phyloP scores from a whole-genome alignment of 2,329 filamentous ascomycete genomes.

The Rhinocladiella similis region DNA sequence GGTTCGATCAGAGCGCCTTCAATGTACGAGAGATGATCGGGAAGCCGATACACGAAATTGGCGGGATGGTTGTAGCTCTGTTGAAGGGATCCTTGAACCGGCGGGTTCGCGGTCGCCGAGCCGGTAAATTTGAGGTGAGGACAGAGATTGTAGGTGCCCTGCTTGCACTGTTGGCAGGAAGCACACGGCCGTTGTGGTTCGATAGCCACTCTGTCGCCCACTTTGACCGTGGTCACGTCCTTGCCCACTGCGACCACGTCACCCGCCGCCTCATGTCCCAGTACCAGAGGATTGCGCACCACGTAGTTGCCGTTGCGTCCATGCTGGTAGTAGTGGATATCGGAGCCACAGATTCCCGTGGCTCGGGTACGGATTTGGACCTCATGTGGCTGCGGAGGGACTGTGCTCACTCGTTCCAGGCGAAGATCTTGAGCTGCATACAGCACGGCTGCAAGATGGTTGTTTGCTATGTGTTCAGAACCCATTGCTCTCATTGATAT shows the following conservation, averaged over 20 bases:
- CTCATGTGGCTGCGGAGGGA: too few species aligned
- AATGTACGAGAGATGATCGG: constrained; percentile 56
- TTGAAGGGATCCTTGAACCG: constrained; percentile 61
- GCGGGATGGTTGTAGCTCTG: constrained; percentile 63
- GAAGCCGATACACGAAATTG: constrained; percentile 57
- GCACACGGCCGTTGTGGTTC: constrained; percentile 67
- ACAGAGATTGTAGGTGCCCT: constrained; percentile 67
- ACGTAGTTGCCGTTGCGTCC: constrained; percentile 64
- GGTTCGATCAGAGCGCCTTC: constrained; percentile 66
- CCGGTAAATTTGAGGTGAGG: constrained; percentile 58
- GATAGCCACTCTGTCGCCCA: constrained; percentile 65
- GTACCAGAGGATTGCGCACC: constrained; percentile 63
- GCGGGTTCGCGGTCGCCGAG: constrained; percentile 53
- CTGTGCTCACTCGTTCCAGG: too few species aligned
- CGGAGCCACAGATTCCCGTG: constrained; percentile 45
- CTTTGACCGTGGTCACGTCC: constrained; percentile 54
- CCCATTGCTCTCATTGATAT: too few species aligned
- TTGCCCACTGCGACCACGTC: constrained; percentile 59
- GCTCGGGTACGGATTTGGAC: background rate
- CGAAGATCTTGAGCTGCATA: too few species aligned
- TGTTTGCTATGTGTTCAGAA: too few species aligned
- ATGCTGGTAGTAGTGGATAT: constrained; percentile 68
- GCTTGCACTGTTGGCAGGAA: constrained; percentile 58
- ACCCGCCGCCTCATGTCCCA: constrained; percentile 66
- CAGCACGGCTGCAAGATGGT: too few species aligned